Evolutionary conservation across 2,329 filamentous ascomycete genomes (phyloP).

Genomic region (Sporothrix protearum): DNA sequence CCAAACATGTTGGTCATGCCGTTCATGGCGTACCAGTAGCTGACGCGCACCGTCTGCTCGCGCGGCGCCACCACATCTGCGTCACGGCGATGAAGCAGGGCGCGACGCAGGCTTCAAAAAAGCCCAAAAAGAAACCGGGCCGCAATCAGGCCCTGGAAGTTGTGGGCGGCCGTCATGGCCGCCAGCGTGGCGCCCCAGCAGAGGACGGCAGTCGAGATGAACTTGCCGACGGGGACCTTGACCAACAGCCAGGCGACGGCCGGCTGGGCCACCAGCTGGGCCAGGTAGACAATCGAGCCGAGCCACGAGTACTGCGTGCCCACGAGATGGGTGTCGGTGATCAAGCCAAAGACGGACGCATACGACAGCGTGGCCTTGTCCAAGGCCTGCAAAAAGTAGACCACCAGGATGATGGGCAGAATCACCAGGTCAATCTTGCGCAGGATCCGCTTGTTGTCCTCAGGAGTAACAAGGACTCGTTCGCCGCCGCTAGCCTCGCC

Average conservation of each 20-base stretch:
- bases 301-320: conserved; percentile 30
- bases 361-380: conserved; percentile 31
- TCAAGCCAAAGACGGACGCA: conserved; percentile 29
- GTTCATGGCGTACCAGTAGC: conserved; percentile 60
- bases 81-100: conserved; percentile 57
- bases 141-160: conserved; percentile 38
- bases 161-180: conserved; percentile 33
- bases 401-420: conserved; percentile 41
- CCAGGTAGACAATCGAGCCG: conserved; percentile 40
- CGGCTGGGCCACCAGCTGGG: conserved; percentile 33
- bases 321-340: conserved; percentile 25
- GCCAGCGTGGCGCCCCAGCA: conserved; percentile 31
- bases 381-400: conserved; percentile 31
- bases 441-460: conserved; percentile 51
- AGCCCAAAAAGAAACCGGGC: conserved; percentile 43
- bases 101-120: conserved; percentile 39
- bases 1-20: conserved; percentile 57
- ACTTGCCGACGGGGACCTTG: conserved; percentile 32
- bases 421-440: conserved; percentile 50
- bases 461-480: conserved; percentile 45
- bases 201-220: conserved; percentile 30
- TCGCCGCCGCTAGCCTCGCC: conserved; percentile 21
- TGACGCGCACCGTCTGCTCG: conserved; percentile 56
- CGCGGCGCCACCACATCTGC: conserved; percentile 60
- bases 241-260: conserved; percentile 30